Evolutionary conservation across 495 filamentous ascomycete genomes (phyloP).

Genomic region (Penicillium flavigenum): DNA sequence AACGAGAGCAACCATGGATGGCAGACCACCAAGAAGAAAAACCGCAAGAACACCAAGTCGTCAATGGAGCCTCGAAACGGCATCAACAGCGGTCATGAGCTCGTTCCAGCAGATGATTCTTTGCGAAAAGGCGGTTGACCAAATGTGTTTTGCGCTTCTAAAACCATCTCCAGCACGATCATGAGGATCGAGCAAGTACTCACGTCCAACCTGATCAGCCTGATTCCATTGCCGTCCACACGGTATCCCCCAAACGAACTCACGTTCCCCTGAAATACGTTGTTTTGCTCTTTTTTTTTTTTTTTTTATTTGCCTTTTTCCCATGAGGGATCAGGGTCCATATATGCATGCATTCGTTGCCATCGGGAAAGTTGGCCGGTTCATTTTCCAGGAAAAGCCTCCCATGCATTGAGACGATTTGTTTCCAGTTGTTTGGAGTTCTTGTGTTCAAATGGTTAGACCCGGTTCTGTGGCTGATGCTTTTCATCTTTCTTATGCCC

Average conservation of each 20-base stretch:
- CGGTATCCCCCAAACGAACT: neutral
- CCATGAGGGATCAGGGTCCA: neutral
- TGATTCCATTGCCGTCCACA: neutral
- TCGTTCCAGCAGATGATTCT: constrained; percentile 49
- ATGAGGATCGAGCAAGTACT: neutral
- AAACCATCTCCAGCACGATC: constrained; percentile 3
- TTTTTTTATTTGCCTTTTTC: neutral
- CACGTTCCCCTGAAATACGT: constrained; percentile 3
- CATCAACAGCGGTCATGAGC: constrained; percentile 34
- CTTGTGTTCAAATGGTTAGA: constrained; percentile 23
- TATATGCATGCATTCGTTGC: constrained; percentile 15
- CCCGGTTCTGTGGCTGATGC: constrained; percentile 1
- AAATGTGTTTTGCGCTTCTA: constrained; percentile 4
- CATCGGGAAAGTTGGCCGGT: constrained; percentile 14
- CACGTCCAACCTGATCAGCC: neutral
- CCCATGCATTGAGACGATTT: constrained; percentile 19
- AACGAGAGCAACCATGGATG: constrained; percentile 38
- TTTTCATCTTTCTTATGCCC: constrained; percentile 17
- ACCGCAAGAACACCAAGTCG: constrained; percentile 43
- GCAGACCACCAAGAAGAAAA: constrained; percentile 52
- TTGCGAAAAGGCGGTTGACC: constrained; percentile 51
- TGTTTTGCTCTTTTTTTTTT: constrained; percentile 5
- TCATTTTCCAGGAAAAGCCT: constrained; percentile 18
- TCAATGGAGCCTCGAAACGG: constrained; percentile 31
- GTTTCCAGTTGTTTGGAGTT: constrained; percentile 25